These are phyloP conservation scores for Deinandra increscens DNA, from an alignment of 129 eudicot species.

Conservation along the genomic window DNA sequence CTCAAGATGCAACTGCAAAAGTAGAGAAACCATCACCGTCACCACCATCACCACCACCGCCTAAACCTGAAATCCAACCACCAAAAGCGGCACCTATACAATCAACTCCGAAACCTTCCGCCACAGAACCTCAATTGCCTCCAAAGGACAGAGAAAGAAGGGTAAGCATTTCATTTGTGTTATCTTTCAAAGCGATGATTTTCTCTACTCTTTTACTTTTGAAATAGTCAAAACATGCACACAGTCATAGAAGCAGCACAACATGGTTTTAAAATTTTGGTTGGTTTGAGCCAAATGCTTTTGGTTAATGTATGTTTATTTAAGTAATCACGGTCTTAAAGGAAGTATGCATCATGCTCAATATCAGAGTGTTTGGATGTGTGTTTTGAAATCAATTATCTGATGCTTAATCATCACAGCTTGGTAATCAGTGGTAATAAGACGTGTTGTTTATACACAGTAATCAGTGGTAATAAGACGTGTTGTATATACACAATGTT, in stretches of 20 bases:
- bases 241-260: not conserved
- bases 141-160: slow-evolving; percentile 75
- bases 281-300: not conserved
- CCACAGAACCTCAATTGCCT: slow-evolving; percentile 62
- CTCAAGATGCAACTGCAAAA: slow-evolving; percentile 40
- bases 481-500: not conserved
- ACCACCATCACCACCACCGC: slow-evolving; percentile 28
- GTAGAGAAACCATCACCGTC: slow-evolving; percentile 37
- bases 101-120: slow-evolving; percentile 45
- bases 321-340: not conserved
- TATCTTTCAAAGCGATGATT: not conserved
- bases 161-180: slow-evolving; percentile 29
- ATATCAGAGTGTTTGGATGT: not conserved
- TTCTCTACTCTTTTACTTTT: not conserved
- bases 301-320: slow-evolving; percentile 1
- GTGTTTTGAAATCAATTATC: not conserved
- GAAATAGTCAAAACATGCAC: not conserved
- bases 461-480: not conserved
- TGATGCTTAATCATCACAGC: not conserved
- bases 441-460: not conserved
- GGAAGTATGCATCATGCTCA: not conserved
- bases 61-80: slow-evolving; percentile 42
- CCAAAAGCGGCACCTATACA: slow-evolving; percentile 26
- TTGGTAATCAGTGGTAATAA: not conserved
- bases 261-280: not conserved